Evolutionary conservation across 2,329 filamentous ascomycete species (phyloP), one percentile per base, ranked within the genome.

Genomic region (Clarireedia hainanense): DNA sequence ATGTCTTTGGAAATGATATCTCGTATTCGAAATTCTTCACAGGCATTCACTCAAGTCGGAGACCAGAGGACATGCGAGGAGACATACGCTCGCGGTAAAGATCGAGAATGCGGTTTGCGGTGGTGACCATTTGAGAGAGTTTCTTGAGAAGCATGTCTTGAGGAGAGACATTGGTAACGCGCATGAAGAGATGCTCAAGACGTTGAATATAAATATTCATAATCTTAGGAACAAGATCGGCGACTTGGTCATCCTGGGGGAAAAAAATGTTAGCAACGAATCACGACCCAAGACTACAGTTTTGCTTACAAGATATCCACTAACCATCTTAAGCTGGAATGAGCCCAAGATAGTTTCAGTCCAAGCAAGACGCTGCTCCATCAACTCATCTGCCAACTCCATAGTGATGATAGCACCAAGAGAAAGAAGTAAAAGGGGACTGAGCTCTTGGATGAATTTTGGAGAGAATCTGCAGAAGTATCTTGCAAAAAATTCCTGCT

Each of bases 381-480:
- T 70, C 47, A 76, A 72, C 10, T 74, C 71, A 42, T 77, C 78
- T 4, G 75, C 72, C 56, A 87, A 71, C 45, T 83, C 75, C 63
- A 81, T 76, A 37, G 80, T 80, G 54, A 87, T 76, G 6, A 82
- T 84, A 24, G 83, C 81, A 53, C 82, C 82, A 40, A 86, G 79
- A 1, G 84, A 85, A 47, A 87, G 74, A 20, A 84, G 73, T 51
- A 87, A 75, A 20, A 87, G 73, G 17, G 82, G 79, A 48, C 80
- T 81, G 50, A 87, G 69, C 34, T 76, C 76, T 56, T 76, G 76
- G 57, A 86, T 74, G 59, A 80, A 76, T 15, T 74, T 71, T 0
- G 79, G 76, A 61, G 75, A 72, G 66, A 76, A 76, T 58, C 77
- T 76, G 49, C 72, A 71, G 47, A 82, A 73, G 50, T 78, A 78